Evolutionary conservation across 106 monocot genomes (phyloP).

Genomic region (Dendrobium huoshanense): DNA sequence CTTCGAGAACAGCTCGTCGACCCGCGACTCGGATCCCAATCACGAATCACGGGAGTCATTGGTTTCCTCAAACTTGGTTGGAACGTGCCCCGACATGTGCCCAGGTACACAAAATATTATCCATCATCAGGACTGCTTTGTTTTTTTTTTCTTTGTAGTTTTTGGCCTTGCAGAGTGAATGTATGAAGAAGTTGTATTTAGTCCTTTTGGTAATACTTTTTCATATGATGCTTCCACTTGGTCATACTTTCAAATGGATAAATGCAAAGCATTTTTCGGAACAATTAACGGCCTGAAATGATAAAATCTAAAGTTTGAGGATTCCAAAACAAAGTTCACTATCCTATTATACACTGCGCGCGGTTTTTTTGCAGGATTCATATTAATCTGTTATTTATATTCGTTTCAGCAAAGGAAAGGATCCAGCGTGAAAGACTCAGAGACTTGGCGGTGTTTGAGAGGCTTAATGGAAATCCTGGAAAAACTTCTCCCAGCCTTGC

Average conservation of each 20-base stretch:
- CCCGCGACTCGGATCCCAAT: neutral
- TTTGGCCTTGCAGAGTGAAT: neutral
- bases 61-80: constrained; percentile 7
- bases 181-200: neutral
- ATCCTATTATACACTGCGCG: neutral
- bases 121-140: neutral
- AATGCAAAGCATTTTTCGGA: neutral
- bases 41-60: neutral
- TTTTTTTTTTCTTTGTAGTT: neutral
- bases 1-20: neutral
- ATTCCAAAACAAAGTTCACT: neutral
- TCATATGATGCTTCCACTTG: neutral
- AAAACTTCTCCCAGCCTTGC: constrained; percentile 68
- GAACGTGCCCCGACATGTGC: constrained; percentile 28
- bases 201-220: neutral
- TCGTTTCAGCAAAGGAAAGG: constrained; percentile 65
- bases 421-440: constrained; percentile 72
- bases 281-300: neutral
- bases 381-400: constrained; percentile 5
- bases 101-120: constrained; percentile 9
- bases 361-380: neutral
- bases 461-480: constrained; percentile 68
- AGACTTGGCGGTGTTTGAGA: constrained; percentile 82
- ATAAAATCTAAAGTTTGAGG: neutral
- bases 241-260: neutral